Evolutionary conservation across 179 eudicot species (phyloP), one percentile per base, ranked within the genome.

Genomic region (Silene vulgaris): DNA sequence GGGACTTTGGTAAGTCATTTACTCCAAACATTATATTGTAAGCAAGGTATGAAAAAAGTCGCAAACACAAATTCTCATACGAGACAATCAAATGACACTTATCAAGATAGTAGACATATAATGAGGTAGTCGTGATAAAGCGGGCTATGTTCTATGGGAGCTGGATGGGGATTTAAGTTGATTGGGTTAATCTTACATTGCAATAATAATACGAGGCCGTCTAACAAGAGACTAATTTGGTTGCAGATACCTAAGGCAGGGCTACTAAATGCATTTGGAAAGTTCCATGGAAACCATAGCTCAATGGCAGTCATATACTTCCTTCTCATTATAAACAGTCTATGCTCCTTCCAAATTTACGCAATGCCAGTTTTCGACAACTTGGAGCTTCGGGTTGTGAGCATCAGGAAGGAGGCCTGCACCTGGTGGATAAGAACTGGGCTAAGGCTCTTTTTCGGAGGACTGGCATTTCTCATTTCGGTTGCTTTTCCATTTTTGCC

Each of bases 401-500:
- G 63, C 74, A 61, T 14, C 4, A 14, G 21, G 62, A 79, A 74
- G 17, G 68, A 68, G 78, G 65, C 81, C 20, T 79, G 81, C 70
- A 28, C 82, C 1, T 75, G 81, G 80, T 77, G 74, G 85, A n/a
- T 74, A 0, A 75, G 90, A 5, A 23, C 75, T 0, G 86, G 64
- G 4, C 21, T 90, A 21, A 78, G 86, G 43, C 12, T 83, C 74
- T 76, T 81, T 63, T 88, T 80, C 40, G 91, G 95, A 69, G 88
- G 90, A 37, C 19, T 88, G 28, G 78, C 78, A 1, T 88, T 80
- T 65, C 87, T 90, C 61, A 35, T 84, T 30, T 75, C 95, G 5
- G 79, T 88, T 32, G 83, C 89, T 1, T 71, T 87, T 54, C 91
- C 95, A 1, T 90, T 90, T 77, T 35, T 90, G 52, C 82, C 79